These are phyloP conservation scores for Colletotrichum chlorophyti DNA, from an alignment of 2,329 filamentous ascomycete species.

Conservation along the genomic window DNA sequence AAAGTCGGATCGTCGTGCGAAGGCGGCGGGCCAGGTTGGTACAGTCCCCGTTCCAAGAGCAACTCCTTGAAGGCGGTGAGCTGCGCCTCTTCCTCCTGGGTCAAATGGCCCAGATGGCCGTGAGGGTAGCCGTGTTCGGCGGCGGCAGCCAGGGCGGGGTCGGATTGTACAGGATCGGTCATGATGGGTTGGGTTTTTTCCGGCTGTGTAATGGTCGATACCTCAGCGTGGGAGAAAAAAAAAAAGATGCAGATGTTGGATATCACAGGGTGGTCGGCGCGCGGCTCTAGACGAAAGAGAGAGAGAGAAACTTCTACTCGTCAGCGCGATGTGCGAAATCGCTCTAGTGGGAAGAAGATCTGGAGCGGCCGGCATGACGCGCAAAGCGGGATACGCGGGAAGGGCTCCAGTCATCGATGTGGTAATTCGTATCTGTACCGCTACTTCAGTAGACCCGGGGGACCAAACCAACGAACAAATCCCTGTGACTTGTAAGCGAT, in stretches of 20 bases:
- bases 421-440: no score
- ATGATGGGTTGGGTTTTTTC: neutral
- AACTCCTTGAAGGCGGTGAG: conserved; percentile 76
- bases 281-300: neutral
- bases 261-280: neutral
- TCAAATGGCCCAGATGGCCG: conserved; percentile 84
- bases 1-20: conserved; percentile 79
- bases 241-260: neutral
- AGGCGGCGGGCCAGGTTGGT: conserved; percentile 59
- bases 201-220: neutral
- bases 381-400: neutral
- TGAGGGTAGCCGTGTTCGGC: conserved; percentile 73
- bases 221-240: neutral
- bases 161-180: conserved; percentile 11
- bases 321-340: conserved; percentile 11
- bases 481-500: conserved; percentile 4
- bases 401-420: conserved; percentile 11
- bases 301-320: conserved; percentile 4
- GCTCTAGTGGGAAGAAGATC: conserved; percentile 4
- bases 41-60: conserved; percentile 70
- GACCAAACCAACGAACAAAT: no score
- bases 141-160: no score
- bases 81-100: conserved; percentile 68
- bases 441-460: no score
- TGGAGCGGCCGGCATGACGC: conserved; percentile 9